phyloP scores from a whole-genome alignment of 352 stramenopile genomes.

The Pythium aphanidermatum region DNA sequence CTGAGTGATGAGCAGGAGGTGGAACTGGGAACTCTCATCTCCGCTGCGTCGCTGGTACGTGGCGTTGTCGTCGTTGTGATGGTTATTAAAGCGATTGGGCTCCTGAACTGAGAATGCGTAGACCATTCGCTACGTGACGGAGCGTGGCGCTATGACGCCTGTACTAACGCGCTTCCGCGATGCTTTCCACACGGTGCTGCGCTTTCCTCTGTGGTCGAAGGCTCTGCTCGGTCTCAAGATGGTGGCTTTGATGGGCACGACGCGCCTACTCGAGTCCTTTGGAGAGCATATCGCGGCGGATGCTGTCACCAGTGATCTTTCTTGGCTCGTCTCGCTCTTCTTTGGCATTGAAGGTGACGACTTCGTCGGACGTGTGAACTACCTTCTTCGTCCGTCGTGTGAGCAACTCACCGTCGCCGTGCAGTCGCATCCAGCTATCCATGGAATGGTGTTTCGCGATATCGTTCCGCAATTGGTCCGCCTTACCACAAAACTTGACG shows the following conservation, averaged over 20 bases:
- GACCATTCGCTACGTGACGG: constrained; percentile 73
- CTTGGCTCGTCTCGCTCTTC: constrained; percentile 53
- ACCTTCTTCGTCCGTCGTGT: constrained; percentile 49
- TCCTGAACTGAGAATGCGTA: constrained; percentile 7
- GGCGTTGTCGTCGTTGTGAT: not conserved
- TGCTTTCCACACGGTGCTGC: constrained; percentile 46
- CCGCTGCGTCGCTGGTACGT: constrained; percentile 22
- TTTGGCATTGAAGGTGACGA: constrained; percentile 15
- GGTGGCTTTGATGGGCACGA: constrained; percentile 63
- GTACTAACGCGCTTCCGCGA: constrained; percentile 42
- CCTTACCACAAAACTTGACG: not conserved
- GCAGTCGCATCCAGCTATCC: constrained; percentile 47
- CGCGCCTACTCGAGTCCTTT: constrained; percentile 63
- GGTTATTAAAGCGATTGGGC: not conserved
- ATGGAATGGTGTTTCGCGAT: constrained; percentile 38
- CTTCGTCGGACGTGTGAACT: constrained; percentile 25
- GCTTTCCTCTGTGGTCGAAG: constrained; percentile 40
- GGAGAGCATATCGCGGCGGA: constrained; percentile 24
- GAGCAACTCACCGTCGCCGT: constrained; percentile 56
- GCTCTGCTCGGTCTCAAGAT: constrained; percentile 43
- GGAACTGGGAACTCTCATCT: constrained; percentile 64
- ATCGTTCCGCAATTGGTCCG: constrained; percentile 39
- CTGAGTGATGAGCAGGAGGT: constrained; percentile 52
- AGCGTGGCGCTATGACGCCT: constrained; percentile 51
- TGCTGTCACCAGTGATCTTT: constrained; percentile 39